A percentile compares a stretch with the other conserved stretches of the same genome.
phyloP scores from a whole-genome alignment of 306 rosid species.

The Abrus precatorius region DNA sequence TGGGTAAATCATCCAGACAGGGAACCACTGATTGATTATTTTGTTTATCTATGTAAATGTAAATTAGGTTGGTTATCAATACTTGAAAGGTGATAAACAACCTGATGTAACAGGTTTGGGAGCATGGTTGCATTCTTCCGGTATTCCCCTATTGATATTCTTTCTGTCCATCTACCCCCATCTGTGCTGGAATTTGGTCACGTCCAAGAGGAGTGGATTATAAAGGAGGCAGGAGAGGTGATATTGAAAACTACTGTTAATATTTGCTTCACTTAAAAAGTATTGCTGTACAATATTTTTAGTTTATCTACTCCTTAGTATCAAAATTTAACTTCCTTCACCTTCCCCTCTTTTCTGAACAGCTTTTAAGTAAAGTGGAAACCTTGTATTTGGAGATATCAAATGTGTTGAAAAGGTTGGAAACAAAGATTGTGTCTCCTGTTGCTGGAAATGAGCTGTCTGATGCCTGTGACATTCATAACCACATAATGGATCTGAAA shows the following conservation, averaged over 20 bases:
- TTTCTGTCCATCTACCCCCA: slow-evolving; percentile 89
- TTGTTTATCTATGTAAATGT: slow-evolving; percentile 16
- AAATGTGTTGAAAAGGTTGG: slow-evolving; percentile 71
- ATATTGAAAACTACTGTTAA: slow-evolving; percentile 27
- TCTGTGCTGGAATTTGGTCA: slow-evolving; percentile 81
- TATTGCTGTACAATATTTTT: slow-evolving; percentile 28
- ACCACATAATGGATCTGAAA: slow-evolving; percentile 73
- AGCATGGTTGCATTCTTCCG: slow-evolving; percentile 96
- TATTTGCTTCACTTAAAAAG: slow-evolving; percentile 32
- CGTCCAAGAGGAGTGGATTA: slow-evolving; percentile 75
- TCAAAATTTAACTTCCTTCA: slow-evolving; percentile 38
- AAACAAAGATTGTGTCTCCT: slow-evolving; percentile 61
- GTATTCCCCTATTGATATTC: slow-evolving; percentile 90
- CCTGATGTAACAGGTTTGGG: slow-evolving; percentile 77
- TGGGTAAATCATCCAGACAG: slow-evolving; percentile 66
- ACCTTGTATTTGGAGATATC: slow-evolving; percentile 79
- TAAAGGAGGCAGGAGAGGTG: slow-evolving; percentile 89
- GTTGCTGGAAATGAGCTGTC: slow-evolving; percentile 56
- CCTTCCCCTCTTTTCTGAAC: slow-evolving; percentile 39
- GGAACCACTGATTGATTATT: slow-evolving; percentile 21
- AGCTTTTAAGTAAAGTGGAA: slow-evolving; percentile 81
- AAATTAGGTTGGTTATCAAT: slow-evolving; percentile 31
- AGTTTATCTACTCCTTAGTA: slow-evolving; percentile 25
- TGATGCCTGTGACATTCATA: slow-evolving; percentile 62
- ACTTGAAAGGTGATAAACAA: slow-evolving; percentile 46